Percentiles rank a stretch among this genome's conserved stretches.
Conservation (phyloP, 371 early-diverging fungal species). For the Mortierella sp. region DNA sequence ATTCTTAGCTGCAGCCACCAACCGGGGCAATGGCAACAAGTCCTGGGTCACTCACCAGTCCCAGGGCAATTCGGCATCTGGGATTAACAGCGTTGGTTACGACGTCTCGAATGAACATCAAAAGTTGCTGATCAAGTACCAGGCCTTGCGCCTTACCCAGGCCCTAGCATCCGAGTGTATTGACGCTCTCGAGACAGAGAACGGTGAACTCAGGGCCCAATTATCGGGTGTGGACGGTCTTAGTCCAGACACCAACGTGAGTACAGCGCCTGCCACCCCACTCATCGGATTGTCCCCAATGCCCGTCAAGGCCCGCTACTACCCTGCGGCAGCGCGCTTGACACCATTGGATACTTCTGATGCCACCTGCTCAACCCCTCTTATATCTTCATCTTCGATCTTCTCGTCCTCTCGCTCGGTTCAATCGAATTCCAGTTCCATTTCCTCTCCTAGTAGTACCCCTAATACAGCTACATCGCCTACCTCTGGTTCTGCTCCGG, state of each 20-base stretch:
- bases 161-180: constrained; percentile 32
- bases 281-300: background rate
- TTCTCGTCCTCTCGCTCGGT: background rate
- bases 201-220: constrained; percentile 27
- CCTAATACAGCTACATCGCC: background rate
- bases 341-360: constrained; percentile 20
- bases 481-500: constrained; percentile 1
- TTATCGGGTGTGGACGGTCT: constrained; percentile 1
- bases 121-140: constrained; percentile 29
- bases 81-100: constrained; percentile 38
- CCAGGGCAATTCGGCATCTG: background rate
- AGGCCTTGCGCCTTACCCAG: constrained; percentile 24
- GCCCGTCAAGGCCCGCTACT: constrained; percentile 9
- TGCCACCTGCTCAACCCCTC: background rate
- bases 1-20: background rate
- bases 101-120: constrained; percentile 25
- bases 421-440: background rate
- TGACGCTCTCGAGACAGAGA: constrained; percentile 26
- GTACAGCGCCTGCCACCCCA: background rate
- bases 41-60: background rate
- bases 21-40: too few species aligned
- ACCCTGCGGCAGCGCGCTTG: constrained; percentile 16
- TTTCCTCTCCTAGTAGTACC: background rate
- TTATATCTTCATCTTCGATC: constrained; percentile 1
- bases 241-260: background rate